Evolutionary conservation across 768 basidiomycete species (phyloP), one percentile per base, ranked within the genome.

Genomic region (Lanmaoa rubissima): DNA sequence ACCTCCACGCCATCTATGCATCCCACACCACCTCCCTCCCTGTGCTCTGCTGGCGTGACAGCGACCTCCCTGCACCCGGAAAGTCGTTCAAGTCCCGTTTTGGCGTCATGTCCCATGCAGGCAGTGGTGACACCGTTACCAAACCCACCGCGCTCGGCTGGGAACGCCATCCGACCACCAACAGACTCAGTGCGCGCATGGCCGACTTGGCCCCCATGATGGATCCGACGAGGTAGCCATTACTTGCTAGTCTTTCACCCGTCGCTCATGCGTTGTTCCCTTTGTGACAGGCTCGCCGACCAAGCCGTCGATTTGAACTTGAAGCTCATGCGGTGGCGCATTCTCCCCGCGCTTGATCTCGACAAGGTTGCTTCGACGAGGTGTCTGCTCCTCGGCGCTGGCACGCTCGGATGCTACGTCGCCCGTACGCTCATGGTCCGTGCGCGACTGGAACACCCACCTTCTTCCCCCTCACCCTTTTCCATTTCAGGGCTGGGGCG

Each of bases 221-320:
- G 94, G 95, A 98, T 71, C 97, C 96, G 0, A 76, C 79, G 5
- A 79, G 85, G 92, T 90, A 64, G 7, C 19, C 10, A 12, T 6
- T 3, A 6, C 5, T 28, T 6, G 4, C 6, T 28, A 6, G 28
- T 28, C 28, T 6, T 28, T 28, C 28, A 4, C 28, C 28, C 28
- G 21, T 46, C 28, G 16, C n/a, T 40, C 39, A n/a, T 40, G 10
- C n/a, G 39, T n/a, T 10, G 2, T 49, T 6, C 7, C 3, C 5
- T 10, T 34, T 6, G 45, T 35, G 12, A 31, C 60, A 94, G 94
- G 62, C 82, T 98, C 5, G 95, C 96, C 1, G 86, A 92, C 61
- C 96, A 99, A 72, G 97, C 97, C 0, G 94, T 98, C n/a, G 94
- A 98, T 73, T 78, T 99, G 40, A 99, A 98, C 68, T 78, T 98